These are phyloP conservation scores for Diutina ranongensis DNA, from an alignment of 1,139 yeast species.

Conservation along the genomic window DNA sequence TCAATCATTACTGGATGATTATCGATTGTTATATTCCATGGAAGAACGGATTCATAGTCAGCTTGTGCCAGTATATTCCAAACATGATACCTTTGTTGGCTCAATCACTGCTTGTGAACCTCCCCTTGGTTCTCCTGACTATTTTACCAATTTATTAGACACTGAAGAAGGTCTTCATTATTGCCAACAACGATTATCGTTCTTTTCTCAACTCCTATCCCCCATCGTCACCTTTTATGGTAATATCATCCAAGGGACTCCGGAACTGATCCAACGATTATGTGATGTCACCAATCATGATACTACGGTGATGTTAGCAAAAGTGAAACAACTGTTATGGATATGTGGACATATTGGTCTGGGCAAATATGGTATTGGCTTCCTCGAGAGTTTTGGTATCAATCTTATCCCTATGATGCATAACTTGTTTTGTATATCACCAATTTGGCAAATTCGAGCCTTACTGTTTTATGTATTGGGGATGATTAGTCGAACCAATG, in stretches of 20 bases:
- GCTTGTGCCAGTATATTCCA: background rate
- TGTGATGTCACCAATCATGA: background rate
- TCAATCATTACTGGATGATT: constrained; percentile 10
- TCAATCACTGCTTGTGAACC: background rate
- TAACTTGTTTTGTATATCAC: constrained; percentile 21
- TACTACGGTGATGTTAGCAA: background rate
- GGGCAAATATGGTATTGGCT: constrained; percentile 51
- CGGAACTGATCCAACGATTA: background rate
- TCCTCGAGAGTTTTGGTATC: constrained; percentile 43
- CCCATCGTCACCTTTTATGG: background rate
- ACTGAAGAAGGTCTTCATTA: constrained; percentile 66
- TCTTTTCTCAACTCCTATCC: background rate
- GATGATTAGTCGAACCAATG: constrained; percentile 55
- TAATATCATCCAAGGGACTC: background rate
- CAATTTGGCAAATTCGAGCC: constrained; percentile 57
- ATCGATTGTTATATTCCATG: constrained; percentile 13
- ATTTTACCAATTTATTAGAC: constrained; percentile 68
- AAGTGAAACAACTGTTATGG: constrained; percentile 68
- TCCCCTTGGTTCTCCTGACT: constrained; percentile 21
- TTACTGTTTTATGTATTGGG: constrained; percentile 75
- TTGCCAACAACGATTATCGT: constrained; percentile 12
- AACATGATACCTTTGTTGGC: background rate
- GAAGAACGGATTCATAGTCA: background rate
- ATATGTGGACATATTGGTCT: constrained; percentile 78
- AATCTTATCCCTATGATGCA: constrained; percentile 33